A percentile compares a stretch with the other conserved stretches of the same genome.
phyloP scores from a whole-genome alignment of 352 stramenopile species.

The Pilasporangium apinafurcum region DNA sequence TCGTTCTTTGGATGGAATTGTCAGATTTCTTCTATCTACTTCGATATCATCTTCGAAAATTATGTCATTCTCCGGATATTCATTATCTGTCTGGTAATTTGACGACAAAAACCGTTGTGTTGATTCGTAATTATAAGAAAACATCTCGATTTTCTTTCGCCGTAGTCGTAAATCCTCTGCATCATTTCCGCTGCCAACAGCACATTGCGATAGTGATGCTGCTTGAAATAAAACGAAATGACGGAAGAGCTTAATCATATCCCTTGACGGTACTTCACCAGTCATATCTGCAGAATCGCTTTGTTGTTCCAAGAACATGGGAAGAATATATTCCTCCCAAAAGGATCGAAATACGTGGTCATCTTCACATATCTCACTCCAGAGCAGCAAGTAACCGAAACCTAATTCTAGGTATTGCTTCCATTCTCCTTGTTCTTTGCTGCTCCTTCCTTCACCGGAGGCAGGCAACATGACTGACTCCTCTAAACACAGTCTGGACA shows the following conservation, averaged over 20 bases:
- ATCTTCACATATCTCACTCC: conserved; percentile 17
- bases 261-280: not conserved
- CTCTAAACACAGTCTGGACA: conserved; percentile 27
- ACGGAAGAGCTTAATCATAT: conserved; percentile 22
- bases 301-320: conserved; percentile 5
- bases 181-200: not conserved
- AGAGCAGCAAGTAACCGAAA: conserved; percentile 39
- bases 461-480: conserved; percentile 6
- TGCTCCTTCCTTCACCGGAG: too few species aligned
- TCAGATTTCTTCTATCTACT: too few species aligned
- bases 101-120: conserved; percentile 5
- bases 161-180: not conserved
- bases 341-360: conserved; percentile 25
- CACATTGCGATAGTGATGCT: conserved; percentile 4
- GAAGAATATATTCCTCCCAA: conserved; percentile 27
- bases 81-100: not conserved
- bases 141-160: not conserved
- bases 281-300: not conserved
- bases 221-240: conserved; percentile 42
- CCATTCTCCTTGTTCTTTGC: too few species aligned
- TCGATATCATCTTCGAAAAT: not conserved
- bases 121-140: conserved; percentile 4
- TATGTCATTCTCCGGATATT: conserved; percentile 2
- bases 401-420: conserved; percentile 27
- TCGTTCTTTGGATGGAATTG: not conserved